Evolutionary conservation across 306 rosid species (phyloP), one percentile per base, ranked within the genome.

Genomic region (Fragaria ananassa): DNA sequence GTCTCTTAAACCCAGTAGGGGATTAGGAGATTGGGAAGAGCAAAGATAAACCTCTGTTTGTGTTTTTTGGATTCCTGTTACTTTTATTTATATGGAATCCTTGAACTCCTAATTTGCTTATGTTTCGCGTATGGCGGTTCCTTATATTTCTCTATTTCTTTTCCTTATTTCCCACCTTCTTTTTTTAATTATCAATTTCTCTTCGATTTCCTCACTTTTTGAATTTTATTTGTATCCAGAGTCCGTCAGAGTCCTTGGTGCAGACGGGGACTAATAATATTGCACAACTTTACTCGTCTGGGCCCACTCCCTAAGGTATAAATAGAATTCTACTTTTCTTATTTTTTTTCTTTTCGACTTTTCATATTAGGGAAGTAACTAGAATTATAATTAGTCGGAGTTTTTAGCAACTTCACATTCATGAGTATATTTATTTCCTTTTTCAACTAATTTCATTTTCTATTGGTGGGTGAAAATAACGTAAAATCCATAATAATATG

Each of bases 91-190:
- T 60, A 25, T 12, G 39, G 39, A 72, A 37, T 54, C 21, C 44
- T 21, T 54, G 8, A 72, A 50, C 8, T 47, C 57, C 60, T 4
- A 46, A 50, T 53, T 14, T 21, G 63, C 34, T 21, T 10, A 1
- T 7, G 21, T 53, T 53, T 71, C 34, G 34, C 31, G 31, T 34
- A 74, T 8, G 71, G 78, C 71, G 71, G 63, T 47, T 75, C 47
- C 50, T 31, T 2, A 19, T 45, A 25, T 60, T 11, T 60, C 39
- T 60, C 25, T 60, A 10, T 63, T 42, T 62, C 61, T 47, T 18
- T 75, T 65, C 49, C 58, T 25, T 31, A 10, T 27, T 35, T 15
- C 3, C 62, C 27, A 1, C 13, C 3, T 15, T 3, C 9, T 15
- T 3, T 11, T 25, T 69, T 69, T 10, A 25, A 1, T 70, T 49